Conservation (phyloP, 2,329 filamentous ascomycete genomes). For the Eutypa lata region DNA sequence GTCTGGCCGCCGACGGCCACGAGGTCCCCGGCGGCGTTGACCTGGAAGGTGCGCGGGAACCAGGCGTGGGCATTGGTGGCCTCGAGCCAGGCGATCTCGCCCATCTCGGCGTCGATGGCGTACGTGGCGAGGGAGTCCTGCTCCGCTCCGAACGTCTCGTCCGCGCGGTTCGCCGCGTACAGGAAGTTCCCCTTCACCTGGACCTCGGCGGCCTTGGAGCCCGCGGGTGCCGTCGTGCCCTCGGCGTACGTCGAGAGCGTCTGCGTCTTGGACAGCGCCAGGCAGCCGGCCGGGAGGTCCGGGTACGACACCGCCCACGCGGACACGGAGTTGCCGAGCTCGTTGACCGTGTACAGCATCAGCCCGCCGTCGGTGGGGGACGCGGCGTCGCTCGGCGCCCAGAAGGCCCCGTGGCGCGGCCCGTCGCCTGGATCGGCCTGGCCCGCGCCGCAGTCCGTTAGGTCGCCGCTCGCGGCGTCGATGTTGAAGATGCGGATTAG, state of each 20-base stretch:
- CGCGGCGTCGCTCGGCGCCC: constrained; percentile 28
- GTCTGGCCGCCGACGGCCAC: constrained; percentile 64
- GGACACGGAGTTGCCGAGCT: constrained; percentile 48
- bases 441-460: constrained; percentile 44
- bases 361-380: constrained; percentile 24
- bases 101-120: constrained; percentile 40
- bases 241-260: constrained; percentile 44
- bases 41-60: constrained; percentile 60
- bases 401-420: constrained; percentile 52
- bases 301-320: constrained; percentile 46
- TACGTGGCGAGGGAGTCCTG: constrained; percentile 57
- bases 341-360: constrained; percentile 41
- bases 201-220: constrained; percentile 55
- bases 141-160: constrained; percentile 51
- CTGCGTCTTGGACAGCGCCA: constrained; percentile 43
- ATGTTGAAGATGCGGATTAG: constrained; percentile 52
- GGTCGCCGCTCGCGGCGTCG: constrained; percentile 38
- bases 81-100: constrained; percentile 49
- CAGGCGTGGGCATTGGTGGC: constrained; percentile 54
- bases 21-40: constrained; percentile 57
- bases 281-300: constrained; percentile 31
- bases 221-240: constrained; percentile 37
- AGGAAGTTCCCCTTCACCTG: constrained; percentile 51
- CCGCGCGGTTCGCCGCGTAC: constrained; percentile 61
- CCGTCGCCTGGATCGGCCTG: constrained; percentile 44